Conservation (phyloP, 202 grass and related monocot genomes). For the Tripidium arundinaceum region DNA sequence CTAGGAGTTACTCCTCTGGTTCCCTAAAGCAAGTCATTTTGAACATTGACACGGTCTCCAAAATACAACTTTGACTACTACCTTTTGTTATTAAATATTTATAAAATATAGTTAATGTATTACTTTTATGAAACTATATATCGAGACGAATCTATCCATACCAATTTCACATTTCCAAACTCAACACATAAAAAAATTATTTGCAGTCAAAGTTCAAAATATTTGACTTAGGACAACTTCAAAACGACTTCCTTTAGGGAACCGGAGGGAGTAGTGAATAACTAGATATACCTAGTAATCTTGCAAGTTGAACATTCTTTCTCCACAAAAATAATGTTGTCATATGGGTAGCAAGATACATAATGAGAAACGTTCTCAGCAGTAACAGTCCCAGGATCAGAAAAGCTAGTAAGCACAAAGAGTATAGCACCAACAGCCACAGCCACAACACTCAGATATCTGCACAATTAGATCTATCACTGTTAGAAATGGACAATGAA, state of each 20-base stretch:
- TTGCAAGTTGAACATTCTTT: constrained; percentile 99
- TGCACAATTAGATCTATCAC: constrained; percentile 37
- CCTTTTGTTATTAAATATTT: too few relatives aligned
- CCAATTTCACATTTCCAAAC: too few relatives aligned
- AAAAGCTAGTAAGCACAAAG: constrained; percentile 96
- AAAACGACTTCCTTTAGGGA: too few relatives aligned
- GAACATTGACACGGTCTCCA: too few relatives aligned
- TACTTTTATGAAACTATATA: too few relatives aligned
- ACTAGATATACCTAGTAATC: constrained; percentile 62
- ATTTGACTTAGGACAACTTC: too few relatives aligned
- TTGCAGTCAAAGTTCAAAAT: too few relatives aligned
- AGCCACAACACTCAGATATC: constrained; percentile 68
- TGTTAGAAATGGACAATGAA: constrained; percentile 22
- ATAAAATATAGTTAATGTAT: too few relatives aligned
- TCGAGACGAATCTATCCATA: too few relatives aligned
- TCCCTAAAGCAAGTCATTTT: too few relatives aligned
- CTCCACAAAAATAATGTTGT: constrained; percentile 73
- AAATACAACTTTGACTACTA: too few relatives aligned
- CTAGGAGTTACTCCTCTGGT: neutral
- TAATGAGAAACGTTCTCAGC: constrained; percentile 78
- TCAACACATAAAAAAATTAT: too few relatives aligned
- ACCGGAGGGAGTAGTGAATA: neutral
- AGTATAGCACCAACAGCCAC: constrained; percentile 73
- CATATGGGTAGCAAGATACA: constrained; percentile 84
- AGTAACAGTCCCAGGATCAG: constrained; percentile 95